Evolutionary conservation across 345 rosid species (phyloP), one percentile per base, ranked within the genome.

Genomic region (Hibiscus syriacus): DNA sequence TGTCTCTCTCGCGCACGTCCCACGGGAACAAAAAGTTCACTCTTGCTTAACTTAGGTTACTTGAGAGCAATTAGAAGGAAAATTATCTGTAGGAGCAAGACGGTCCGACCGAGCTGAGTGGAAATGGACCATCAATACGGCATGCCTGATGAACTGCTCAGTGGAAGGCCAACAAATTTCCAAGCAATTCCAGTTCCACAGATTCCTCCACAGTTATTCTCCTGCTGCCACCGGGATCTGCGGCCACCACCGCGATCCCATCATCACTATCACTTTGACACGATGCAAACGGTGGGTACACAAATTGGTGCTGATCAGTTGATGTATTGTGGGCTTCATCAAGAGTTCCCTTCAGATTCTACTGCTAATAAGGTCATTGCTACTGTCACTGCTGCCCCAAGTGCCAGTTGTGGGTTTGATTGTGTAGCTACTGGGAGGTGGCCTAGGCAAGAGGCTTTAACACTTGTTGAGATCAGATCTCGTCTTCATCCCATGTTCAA

Each of bases 361-460:
- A 71, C 76, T 16, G 69, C 78, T 64, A 43, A 52, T 17, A 68
- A 38, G 2, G 0, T 38, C 41, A 13, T 38, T 38, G 67, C 50
- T 64, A 50, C 74, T 23, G n/a, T n/a, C n/a, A 67, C 79, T 17
- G n/a, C n/a, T n/a, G n/a, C n/a, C n/a, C 71, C 79, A 0, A 66
- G 69, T n/a, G 75, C 77, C 11, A 72, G 76, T 11, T 60, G 73
- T 32, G 71, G 71, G 7, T 81, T 76, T 43, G 76, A 73, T 10
- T 77, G 78, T 16, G 81, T 78, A 2, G n/a, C n/a, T n/a, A n/a
- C n/a, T 6, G 88, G 90, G 17, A 84, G 98, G 63, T 93, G 97
- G 98, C 97, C 97, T 1, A 81, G 98, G 69, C 98, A 93, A 68
- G 98, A 93, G 85, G 90, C 97, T 66, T 86, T 90, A 58, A 90